These are phyloP conservation scores for Aspergillus sergii DNA, from an alignment of 2,329 filamentous ascomycete genomes.

Conservation along the genomic window DNA sequence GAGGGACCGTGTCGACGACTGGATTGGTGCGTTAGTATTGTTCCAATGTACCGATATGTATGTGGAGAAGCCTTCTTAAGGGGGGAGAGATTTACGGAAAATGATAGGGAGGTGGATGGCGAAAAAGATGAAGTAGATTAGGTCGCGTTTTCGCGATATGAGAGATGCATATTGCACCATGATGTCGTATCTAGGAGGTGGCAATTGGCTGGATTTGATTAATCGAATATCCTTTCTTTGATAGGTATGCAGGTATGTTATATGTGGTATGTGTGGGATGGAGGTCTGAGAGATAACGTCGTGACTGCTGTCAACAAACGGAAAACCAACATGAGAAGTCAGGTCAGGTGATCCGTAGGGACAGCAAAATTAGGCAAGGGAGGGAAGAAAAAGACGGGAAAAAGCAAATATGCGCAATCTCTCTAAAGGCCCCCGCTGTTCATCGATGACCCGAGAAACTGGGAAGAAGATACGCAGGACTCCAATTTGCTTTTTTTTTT, in stretches of 20 bases:
- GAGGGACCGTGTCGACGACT: constrained; percentile 64
- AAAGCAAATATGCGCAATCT: constrained; percentile 11
- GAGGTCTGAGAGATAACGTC: not conserved
- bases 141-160: constrained; percentile 40
- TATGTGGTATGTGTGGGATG: not conserved
- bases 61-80: not conserved
- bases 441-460: constrained; percentile 16
- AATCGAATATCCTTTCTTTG: not conserved
- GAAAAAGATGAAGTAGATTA: constrained; percentile 61
- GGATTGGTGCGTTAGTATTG: not conserved
- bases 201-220: not conserved
- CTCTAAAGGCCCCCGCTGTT: constrained; percentile 12
- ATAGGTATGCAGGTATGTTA: not conserved
- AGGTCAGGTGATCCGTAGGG: constrained; percentile 12
- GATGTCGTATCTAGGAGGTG: constrained; percentile 4
- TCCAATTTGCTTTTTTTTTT: constrained; percentile 10
- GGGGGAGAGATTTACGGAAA: constrained; percentile 49
- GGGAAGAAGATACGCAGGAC: constrained; percentile 15
- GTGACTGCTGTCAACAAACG: not conserved
- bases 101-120: constrained; percentile 63
- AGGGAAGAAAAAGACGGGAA: not conserved
- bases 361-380: not conserved
- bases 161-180: constrained; percentile 21
- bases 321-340: not conserved
- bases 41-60: not conserved